Evolutionary conservation across 257 asterid species (phyloP), one percentile per base, ranked within the genome.

Genomic region (Solanum bulbocastanum): DNA sequence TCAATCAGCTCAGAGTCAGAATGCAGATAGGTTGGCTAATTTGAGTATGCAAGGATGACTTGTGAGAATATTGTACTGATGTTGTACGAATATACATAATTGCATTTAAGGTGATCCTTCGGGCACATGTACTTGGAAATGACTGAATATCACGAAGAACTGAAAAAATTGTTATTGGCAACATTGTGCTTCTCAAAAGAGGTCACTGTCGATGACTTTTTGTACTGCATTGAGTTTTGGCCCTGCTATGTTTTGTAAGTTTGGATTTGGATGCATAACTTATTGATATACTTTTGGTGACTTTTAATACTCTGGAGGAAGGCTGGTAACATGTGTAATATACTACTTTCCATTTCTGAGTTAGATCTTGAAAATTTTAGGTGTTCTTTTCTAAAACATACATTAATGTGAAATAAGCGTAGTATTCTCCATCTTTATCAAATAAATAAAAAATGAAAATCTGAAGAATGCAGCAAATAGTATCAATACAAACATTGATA

Each of bases 11-110:
- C 36, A 40, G 5, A 58, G 32, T 75, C 73, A 13, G 87, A 86
- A 86, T 46, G 58, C 73, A 30, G 92, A 88, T 33, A 74, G 84
- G 86, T 14, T 86, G 88, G 60, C 88, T 46, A 86, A 85, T 62
- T 56, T 88, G 37, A 37, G 58, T 58, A 20, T 32, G 69, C 71
- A 30, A 18, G 27, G 44, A 82, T 82, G 30, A 82, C 71, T 32
- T 30, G 44, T 82, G 62, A 49, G 44, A 32, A 82, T 82, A 82
- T 32, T 18, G 30, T 22, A 82, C 39, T 82, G 85, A 16, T 49
- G 86, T 82, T 30, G 32, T 82, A 20, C 44, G 44, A 82, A 20
- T 46, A 32, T 32, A 20, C 44, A 82, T 81, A 65, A 33, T 65
- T 65, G n/a, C 68, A 46, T 32, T 16, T 22, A 46, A 79, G 27